phyloP scores from a whole-genome alignment of 179 eudicot genomes.

The Sideroxylon spinosum region DNA sequence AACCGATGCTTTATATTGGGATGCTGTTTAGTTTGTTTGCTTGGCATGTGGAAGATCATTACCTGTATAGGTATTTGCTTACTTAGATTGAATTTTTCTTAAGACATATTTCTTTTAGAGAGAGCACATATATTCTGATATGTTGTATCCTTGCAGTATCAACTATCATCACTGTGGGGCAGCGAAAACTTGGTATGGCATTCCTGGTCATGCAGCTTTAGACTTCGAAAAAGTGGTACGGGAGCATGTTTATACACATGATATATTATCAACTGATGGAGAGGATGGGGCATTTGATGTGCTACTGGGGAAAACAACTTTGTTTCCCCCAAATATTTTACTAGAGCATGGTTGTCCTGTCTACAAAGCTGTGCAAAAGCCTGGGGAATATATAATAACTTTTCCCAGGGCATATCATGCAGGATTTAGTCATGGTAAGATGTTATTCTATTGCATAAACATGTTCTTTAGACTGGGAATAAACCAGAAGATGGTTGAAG shows the following conservation, averaged over 20 bases:
- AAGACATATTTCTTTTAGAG: neutral
- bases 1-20: constrained; percentile 98
- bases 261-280: constrained; percentile 70
- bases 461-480: neutral
- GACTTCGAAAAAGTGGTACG: constrained; percentile 82
- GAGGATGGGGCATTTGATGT: constrained; percentile 97
- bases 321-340: constrained; percentile 90
- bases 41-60: constrained; percentile 99
- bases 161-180: constrained; percentile 99
- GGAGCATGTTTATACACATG: constrained; percentile 70
- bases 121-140: neutral
- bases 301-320: constrained; percentile 82
- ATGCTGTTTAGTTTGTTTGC: constrained; percentile 99
- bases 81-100: neutral
- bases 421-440: constrained; percentile 97
- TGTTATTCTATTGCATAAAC: neutral
- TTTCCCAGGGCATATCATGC: constrained; percentile 98
- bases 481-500: neutral
- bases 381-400: constrained; percentile 85
- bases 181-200: constrained; percentile 97
- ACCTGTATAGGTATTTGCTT: constrained; percentile 69
- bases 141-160: constrained; percentile 50
- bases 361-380: constrained; percentile 95
- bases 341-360: constrained; percentile 74
- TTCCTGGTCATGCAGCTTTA: constrained; percentile 88